phyloP scores from a whole-genome alignment of 805 yeast genomes.

The Saturnispora hagleri region DNA sequence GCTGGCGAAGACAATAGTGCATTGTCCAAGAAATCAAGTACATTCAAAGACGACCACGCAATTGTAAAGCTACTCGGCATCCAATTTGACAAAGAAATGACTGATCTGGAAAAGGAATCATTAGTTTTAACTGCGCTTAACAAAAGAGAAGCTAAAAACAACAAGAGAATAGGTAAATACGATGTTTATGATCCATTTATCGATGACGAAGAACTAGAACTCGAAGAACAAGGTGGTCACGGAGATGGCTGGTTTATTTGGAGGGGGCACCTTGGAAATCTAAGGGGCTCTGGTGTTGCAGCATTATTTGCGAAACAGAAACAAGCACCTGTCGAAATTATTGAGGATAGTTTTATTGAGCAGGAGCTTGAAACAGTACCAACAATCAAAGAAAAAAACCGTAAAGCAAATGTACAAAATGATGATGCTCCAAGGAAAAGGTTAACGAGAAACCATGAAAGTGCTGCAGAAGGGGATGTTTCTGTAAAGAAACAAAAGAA shows the following conservation, averaged over 20 bases:
- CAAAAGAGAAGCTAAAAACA: slow-evolving; percentile 37
- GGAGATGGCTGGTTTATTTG: slow-evolving; percentile 94
- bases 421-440: background rate
- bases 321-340: background rate
- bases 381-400: background rate
- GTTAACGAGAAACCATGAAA: background rate
- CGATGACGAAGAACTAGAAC: slow-evolving; percentile 83
- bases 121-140: slow-evolving; percentile 25
- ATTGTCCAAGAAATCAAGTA: background rate
- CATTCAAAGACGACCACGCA: slow-evolving; percentile 24
- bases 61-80: slow-evolving; percentile 23
- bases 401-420: background rate
- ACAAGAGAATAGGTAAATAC: slow-evolving; percentile 80
- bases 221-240: slow-evolving; percentile 92
- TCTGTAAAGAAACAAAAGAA: background rate
- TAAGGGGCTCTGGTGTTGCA: background rate
- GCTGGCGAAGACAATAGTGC: slow-evolving; percentile 21
- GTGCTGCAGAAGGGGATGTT: background rate
- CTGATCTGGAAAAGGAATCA: slow-evolving; percentile 27
- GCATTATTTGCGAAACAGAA: background rate
- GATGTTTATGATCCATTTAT: slow-evolving; percentile 92
- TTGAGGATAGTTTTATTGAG: background rate
- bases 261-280: slow-evolving; percentile 82
- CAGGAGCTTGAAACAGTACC: background rate
- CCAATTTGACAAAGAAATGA: slow-evolving; percentile 26